Conservation (phyloP, 768 basidiomycete species). For the Boletus reticuloceps region DNA sequence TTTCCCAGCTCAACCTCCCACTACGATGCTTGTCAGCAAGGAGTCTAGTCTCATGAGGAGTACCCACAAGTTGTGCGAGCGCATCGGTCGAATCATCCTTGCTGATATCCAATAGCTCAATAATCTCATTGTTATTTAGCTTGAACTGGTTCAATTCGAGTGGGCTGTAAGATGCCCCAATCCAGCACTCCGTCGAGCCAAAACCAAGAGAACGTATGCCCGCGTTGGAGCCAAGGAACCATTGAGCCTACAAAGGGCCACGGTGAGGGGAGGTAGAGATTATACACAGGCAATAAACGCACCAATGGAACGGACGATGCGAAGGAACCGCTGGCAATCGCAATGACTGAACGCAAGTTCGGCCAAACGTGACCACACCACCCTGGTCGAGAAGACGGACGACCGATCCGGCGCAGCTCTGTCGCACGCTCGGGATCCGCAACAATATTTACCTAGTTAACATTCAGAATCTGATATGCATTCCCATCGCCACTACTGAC, state of each 20-base stretch:
- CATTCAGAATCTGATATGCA: not conserved
- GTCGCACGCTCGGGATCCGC: conserved; percentile 7
- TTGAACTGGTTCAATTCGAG: conserved; percentile 11
- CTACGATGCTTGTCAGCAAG: conserved; percentile 8
- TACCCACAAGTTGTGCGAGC: conserved; percentile 4
- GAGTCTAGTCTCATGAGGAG: not conserved
- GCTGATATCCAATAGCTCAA: conserved; percentile 14
- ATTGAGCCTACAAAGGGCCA: not conserved
- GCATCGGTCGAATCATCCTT: not conserved
- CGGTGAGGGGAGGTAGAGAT: not conserved
- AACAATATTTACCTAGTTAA: not conserved
- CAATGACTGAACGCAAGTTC: conserved; percentile 3
- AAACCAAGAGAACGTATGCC: not conserved
- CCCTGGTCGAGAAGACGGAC: conserved; percentile 4
- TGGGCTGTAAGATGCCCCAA: conserved; percentile 7
- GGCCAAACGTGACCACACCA: conserved; percentile 18
- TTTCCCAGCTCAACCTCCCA: conserved; percentile 14
- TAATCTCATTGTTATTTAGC: not conserved
- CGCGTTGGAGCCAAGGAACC: conserved; percentile 8
- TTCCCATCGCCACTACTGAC: not conserved
- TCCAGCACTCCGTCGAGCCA: conserved; percentile 4
- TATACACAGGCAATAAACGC: not conserved
- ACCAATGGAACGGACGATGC: conserved; percentile 10
- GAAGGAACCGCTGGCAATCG: conserved; percentile 9
- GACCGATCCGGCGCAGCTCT: conserved; percentile 12